Base-by-base conservation (phyloP, 306 rosid species). In the Glycine tomentella region DNA sequence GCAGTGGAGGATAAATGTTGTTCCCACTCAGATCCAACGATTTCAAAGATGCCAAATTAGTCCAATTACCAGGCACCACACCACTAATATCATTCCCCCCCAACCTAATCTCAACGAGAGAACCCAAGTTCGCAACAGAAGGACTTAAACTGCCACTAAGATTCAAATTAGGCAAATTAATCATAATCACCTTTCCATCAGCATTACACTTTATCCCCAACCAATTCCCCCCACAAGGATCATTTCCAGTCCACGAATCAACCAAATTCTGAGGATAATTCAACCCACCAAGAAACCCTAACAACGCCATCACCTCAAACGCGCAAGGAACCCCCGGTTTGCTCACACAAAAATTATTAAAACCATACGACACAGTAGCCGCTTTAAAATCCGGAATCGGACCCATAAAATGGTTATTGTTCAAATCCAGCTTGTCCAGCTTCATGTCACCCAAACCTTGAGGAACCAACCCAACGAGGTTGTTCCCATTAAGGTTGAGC, bases 341-440 rank as follows among this genome's bases (percentile, higher is more conserved):
- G 2, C 61, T n/a, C 16, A 72, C 87, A 85, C 99, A 96, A 77
- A 96, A 93, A 36, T 84, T 20, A 72, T 96, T 93, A 0, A 58
- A 75, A 51, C 14, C 52, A 65, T 2, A 85, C 9, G 75, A 55
- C 53, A 64, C 53, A 11, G 87, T 85, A 8, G 67, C 7, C 0
- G 97, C 93, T 56, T 87, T 87, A 34, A 93, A 92, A n/a, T 70
- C 78, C 0, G 99, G 99, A 55, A 90, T 84, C 38, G 97, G 91
- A 80, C 99, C 99, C 97, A 93, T 93, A 6, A 96, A 81, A 46
- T n/a, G 78, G 72, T 96, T 96, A 64, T 93, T 92, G 89, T 82
- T 93, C 92, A 96, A 90, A 87, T 88, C 87, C 9, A 96, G 85
- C 2, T 16, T 10, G 34, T 75, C 90, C 69, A 93, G 81, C 25